A percentile compares a stretch with the other conserved stretches of the same genome.
phyloP scores from a whole-genome alignment of 2,329 filamentous ascomycete species.

The Colletotrichum tropicicola region DNA sequence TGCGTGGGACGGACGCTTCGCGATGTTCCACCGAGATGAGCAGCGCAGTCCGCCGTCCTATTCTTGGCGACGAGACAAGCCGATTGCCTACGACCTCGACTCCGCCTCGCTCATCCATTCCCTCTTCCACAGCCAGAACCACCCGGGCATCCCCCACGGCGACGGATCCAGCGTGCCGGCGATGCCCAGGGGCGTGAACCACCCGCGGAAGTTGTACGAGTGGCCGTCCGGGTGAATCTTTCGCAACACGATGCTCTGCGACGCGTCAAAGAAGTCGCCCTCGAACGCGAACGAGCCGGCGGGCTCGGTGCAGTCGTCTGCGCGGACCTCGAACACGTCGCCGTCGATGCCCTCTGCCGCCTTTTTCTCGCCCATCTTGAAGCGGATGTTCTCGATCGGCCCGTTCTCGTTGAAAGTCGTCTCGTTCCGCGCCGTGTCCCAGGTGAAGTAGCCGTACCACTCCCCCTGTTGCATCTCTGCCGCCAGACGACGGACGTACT shows the following conservation, averaged over 20 bases:
- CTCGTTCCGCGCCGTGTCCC: neutral
- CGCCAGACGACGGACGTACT: neutral
- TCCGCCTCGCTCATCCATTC: neutral
- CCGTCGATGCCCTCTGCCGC: neutral
- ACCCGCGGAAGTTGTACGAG: neutral
- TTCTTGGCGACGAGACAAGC: neutral
- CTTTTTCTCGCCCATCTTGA: neutral
- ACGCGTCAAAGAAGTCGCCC: neutral
- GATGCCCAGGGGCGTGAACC: neutral
- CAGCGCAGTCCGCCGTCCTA: neutral
- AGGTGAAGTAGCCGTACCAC: neutral
- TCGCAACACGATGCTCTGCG: neutral
- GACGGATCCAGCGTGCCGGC: neutral
- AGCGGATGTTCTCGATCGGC: neutral
- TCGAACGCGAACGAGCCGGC: neutral
- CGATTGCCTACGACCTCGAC: no score
- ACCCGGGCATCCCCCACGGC: neutral
- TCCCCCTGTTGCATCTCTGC: neutral
- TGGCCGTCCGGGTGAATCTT: neutral
- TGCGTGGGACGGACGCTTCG: no score
- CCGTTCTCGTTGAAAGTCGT: neutral
- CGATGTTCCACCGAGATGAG: no score
- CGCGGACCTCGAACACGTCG: neutral
- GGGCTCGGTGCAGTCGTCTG: neutral
- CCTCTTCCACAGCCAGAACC: constrained; percentile 10